Base-by-base conservation (phyloP, 1,284 basidiomycete species). In the Ceratorhiza oryzae-sativae region DNA sequence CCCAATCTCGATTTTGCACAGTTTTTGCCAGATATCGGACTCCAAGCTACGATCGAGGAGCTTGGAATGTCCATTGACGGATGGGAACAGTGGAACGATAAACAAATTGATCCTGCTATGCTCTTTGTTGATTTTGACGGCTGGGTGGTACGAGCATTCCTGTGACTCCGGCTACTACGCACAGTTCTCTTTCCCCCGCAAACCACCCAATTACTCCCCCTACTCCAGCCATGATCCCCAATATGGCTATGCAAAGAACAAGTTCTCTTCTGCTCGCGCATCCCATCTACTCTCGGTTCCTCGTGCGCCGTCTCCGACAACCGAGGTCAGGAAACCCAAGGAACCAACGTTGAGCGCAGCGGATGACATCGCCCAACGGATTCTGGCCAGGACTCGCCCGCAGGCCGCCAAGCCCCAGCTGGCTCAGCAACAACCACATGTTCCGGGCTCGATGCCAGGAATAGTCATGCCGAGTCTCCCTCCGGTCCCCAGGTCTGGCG, bases 61-160 rank as follows among this genome's bases (percentile, higher is more conserved):
- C 67, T 71, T 15, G 67, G 67, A 10, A 71, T 71, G 67, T 71
- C 67, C 2, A 71, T 71, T 27, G 67, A 71, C 45, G 67, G 67
- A 48, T 71, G 67, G 67, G 67, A 71, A 18, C 67, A 71, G 45
- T 71, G 67, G 67, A 71, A 71, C 55, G 67, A 59, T 15, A 71
- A 71, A 25, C 67, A 51, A 25, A 41, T 68, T 13, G 67, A 71
- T 34, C 67, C 67, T 25, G 55, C 67, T 27, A 71, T 71, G 67
- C 67, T 71, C 27, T 71, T 71, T 39, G 27, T 71, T 12, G 67
- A 71, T 42, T 46, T 71, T n/a, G 67, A 71, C 27, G 67, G 67
- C 67, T 71, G 5, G 67, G 55, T 1, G 55, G 45, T 39, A 18
- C 42, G 15, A 25, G 25, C 1, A 51, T 63, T 45, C 63, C 51